phyloP scores from a whole-genome alignment of 2,329 filamentous ascomycete species.

The Penicillium sp. region DNA sequence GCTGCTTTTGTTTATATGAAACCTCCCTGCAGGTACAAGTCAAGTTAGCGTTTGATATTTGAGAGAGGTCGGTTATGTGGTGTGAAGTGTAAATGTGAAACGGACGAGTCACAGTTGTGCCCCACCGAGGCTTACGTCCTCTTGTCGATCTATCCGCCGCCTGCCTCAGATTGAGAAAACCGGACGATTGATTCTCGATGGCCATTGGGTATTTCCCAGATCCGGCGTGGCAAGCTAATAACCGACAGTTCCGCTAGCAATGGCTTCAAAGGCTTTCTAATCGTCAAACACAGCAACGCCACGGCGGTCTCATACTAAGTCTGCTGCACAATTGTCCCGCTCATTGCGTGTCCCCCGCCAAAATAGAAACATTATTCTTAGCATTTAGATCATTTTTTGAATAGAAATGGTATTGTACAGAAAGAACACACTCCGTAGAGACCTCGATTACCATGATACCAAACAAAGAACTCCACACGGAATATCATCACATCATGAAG shows the following conservation, averaged over 20 bases:
- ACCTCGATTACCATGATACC: conserved; percentile 17
- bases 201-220: not conserved
- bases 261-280: not conserved
- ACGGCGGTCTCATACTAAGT: conserved; percentile 6
- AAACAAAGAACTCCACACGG: conserved; percentile 6
- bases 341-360: conserved; percentile 7
- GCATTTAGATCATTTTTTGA: not conserved
- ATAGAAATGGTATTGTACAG: conserved; percentile 9
- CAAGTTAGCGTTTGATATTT: not conserved
- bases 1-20: not conserved
- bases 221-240: not conserved
- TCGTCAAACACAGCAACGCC: conserved; percentile 1
- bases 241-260: not conserved
- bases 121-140: conserved; percentile 12
- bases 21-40: not conserved
- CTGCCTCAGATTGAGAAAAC: conserved; percentile 11
- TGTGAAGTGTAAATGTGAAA: conserved; percentile 6
- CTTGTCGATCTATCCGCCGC: conserved; percentile 12
- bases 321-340: conserved; percentile 1
- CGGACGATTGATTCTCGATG: not conserved
- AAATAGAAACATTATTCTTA: conserved; percentile 5
- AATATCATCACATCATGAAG: conserved; percentile 19
- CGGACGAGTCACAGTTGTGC: conserved; percentile 3
- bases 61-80: not conserved
- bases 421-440: not conserved